Percentiles rank a stretch among this genome's conserved stretches.
Conservation (phyloP, 345 rosid genomes). For the Cochlearia excelsa region DNA sequence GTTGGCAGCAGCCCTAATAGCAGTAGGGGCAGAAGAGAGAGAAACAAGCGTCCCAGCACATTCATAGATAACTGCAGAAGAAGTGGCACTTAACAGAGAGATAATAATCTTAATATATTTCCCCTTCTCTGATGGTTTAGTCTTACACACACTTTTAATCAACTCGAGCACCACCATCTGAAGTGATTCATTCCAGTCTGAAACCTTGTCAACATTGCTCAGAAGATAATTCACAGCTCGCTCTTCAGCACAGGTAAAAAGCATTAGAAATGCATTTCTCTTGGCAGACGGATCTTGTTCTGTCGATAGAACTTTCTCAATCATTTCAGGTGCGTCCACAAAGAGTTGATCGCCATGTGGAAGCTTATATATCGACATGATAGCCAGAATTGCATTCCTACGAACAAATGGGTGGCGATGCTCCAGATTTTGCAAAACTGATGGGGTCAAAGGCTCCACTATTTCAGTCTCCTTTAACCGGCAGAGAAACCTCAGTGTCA, state of each 20-base stretch:
- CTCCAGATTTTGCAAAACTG: conserved; percentile 63
- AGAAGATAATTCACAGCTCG: conserved; percentile 57
- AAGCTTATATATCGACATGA: conserved; percentile 66
- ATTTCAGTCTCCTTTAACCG: conserved; percentile 60
- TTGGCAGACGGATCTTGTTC: conserved; percentile 69
- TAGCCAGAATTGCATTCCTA: conserved; percentile 63
- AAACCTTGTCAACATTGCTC: conserved; percentile 52
- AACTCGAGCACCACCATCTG: conserved; percentile 73
- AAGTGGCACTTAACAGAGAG: conserved; percentile 57
- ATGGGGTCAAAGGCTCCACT: conserved; percentile 53
- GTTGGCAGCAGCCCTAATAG: conserved; percentile 73
- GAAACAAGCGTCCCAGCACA: conserved; percentile 77
- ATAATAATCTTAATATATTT: conserved; percentile 67
- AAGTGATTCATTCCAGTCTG: conserved; percentile 62
- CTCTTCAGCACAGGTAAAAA: conserved; percentile 58
- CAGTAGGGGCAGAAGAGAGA: conserved; percentile 78
- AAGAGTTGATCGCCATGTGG: conserved; percentile 73
- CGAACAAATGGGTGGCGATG: conserved; percentile 62
- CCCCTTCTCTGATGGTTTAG: conserved; percentile 57
- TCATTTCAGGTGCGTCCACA: conserved; percentile 66
- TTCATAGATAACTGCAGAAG: conserved; percentile 62
- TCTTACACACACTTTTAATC: conserved; percentile 64
- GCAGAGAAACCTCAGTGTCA: conserved; percentile 66
- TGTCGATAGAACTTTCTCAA: conserved; percentile 55
- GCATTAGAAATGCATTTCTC: conserved; percentile 73